Conservation (phyloP, 345 rosid genomes). For the Crucihimalaya himalaica region DNA sequence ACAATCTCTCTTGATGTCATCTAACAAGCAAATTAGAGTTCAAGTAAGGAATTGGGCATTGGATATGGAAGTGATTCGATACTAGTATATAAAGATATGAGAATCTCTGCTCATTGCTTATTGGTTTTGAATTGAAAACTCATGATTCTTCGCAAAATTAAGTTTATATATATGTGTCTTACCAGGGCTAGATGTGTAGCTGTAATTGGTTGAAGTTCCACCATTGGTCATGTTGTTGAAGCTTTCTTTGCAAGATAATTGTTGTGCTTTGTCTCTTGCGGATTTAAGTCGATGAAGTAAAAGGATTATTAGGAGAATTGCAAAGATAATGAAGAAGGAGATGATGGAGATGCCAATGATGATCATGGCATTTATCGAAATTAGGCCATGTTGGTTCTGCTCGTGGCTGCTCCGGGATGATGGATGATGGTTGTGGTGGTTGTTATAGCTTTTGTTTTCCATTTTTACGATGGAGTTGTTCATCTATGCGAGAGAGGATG, state of each 20-base stretch:
- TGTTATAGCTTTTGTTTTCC: conserved; percentile 34
- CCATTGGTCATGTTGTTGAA: conserved; percentile 34
- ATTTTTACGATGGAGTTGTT: conserved; percentile 26
- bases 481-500: conserved; percentile 9
- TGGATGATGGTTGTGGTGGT: conserved; percentile 24
- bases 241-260: conserved; percentile 35
- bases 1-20: conserved; percentile 30
- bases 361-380: conserved; percentile 52
- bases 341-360: conserved; percentile 47
- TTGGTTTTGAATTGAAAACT: not conserved
- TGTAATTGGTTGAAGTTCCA: conserved; percentile 44
- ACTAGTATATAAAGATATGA: not conserved
- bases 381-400: conserved; percentile 33
- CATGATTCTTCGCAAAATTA: not conserved
- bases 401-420: not conserved
- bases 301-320: conserved; percentile 45
- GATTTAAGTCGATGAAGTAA: conserved; percentile 56
- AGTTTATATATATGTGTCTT: conserved; percentile 1
- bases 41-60: not conserved
- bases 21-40: not conserved
- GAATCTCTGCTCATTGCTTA: not conserved
- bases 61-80: not conserved
- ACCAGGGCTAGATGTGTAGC: conserved; percentile 77
- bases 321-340: conserved; percentile 46
- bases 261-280: conserved; percentile 28